Conservation (phyloP, 1,284 basidiomycete species). For the Cryptococcus wingfieldii region DNA sequence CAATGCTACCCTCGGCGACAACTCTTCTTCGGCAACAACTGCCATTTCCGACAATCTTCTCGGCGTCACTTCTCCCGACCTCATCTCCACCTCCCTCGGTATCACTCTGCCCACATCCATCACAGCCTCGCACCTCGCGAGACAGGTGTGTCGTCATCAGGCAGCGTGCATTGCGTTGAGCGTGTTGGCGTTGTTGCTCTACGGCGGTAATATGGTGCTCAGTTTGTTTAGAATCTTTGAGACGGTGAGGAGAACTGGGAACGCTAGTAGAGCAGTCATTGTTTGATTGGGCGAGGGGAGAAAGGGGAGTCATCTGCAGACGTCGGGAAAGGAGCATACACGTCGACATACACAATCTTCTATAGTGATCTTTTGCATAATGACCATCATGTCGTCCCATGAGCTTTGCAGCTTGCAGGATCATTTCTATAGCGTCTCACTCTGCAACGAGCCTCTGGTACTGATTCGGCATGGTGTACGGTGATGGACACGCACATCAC, state of each 20-base stretch:
- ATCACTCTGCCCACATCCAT: slow-evolving; percentile 24
- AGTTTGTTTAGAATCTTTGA: slow-evolving; percentile 52
- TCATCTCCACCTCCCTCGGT: slow-evolving; percentile 17
- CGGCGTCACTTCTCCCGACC: background rate
- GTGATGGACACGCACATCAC: no score
- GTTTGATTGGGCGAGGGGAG: background rate
- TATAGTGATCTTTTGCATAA: no score
- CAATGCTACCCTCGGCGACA: background rate
- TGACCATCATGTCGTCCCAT: background rate
- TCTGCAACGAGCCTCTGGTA: no score
- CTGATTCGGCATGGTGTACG: no score
- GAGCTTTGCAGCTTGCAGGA: no score
- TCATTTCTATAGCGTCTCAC: no score
- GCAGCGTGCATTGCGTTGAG: slow-evolving; percentile 45
- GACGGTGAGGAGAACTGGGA: slow-evolving; percentile 46
- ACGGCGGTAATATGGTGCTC: slow-evolving; percentile 50
- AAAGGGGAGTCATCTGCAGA: no score
- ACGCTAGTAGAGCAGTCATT: slow-evolving; percentile 22
- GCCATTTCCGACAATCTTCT: background rate
- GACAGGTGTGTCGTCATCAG: slow-evolving; percentile 47
- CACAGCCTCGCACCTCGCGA: slow-evolving; percentile 9
- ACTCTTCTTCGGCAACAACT: background rate
- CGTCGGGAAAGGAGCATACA: background rate
- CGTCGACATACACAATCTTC: no score
- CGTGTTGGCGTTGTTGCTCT: slow-evolving; percentile 42